Evolutionary conservation across 2,329 filamentous ascomycete species (phyloP), one percentile per base, ranked within the genome.

Genomic region (Neoscytalidium dimidiatum): DNA sequence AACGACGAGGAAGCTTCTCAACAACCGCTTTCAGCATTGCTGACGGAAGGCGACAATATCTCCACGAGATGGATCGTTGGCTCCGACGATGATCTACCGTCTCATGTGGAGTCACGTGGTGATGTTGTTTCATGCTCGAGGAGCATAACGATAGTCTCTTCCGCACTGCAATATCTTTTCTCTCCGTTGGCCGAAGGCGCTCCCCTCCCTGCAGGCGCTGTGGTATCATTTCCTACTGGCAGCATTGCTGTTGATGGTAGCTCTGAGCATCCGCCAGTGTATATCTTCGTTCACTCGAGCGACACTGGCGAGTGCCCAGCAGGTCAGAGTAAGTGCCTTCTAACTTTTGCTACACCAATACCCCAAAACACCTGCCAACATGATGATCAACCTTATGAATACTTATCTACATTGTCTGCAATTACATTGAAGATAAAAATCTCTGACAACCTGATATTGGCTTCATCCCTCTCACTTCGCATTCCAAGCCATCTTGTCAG

Each of bases 371-470:
- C 19, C 43, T 65, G 72, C 76, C 84, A 85, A 84, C 75, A 90
- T 93, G 94, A 97, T 98, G 94, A 97, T 84, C 79, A 80, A 86
- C 81, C 79, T 80, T 83, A 84, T 80, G 85, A 96, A 95, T 92
- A 94, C 94, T 98, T 98, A 98, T 97, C 94, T 97, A 98, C 94
- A 97, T 98, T 98, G 93, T 91, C 94, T 94, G 94, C 77, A 96
- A 90, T 81, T 82, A 79, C 85, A 85, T 90, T 96, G 94, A 96
- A 88, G 93, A 95, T 85, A 84, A 77, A 84, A 84, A 86, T 86
- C 88, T 93, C 90, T 94, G 89, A 94, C 89, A 92, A 89, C 82
- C 92, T 96, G 92, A 96, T 87, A 73, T 81, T 80, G 82, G 78
- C 76, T 64, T 67, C 52, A 63, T 63, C 3, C 8, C 5, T 31